These are phyloP conservation scores for Ogataea siamensis DNA, from an alignment of 805 yeast genomes.

Conservation along the genomic window DNA sequence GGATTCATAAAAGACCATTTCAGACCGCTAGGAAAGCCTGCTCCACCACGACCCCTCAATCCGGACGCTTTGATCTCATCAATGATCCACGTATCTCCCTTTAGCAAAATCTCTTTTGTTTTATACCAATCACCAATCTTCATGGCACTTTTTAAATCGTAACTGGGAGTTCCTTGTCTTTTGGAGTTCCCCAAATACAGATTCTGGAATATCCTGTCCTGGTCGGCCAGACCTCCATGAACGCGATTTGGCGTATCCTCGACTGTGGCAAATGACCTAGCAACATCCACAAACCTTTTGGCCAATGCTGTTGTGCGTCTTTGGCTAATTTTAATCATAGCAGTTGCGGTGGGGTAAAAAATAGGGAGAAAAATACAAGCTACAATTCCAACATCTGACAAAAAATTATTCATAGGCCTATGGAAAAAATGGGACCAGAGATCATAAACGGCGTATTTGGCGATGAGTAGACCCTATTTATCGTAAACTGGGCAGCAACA, in stretches of 20 bases:
- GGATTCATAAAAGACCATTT: slow-evolving; percentile 96
- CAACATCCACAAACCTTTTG: slow-evolving; percentile 12
- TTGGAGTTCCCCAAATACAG: slow-evolving; percentile 51
- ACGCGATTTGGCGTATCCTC: slow-evolving; percentile 50
- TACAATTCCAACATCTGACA: too few species aligned
- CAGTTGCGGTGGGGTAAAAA: slow-evolving; percentile 10
- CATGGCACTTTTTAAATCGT: slow-evolving; percentile 67
- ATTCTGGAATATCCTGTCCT: slow-evolving; percentile 85
- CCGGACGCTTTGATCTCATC: slow-evolving; percentile 84
- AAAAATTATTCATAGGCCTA: background rate
- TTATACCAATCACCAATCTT: slow-evolving; percentile 91
- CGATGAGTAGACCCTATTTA: too few species aligned
- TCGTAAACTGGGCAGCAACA: too few species aligned
- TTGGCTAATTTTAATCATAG: slow-evolving; percentile 2
- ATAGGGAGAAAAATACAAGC: background rate
- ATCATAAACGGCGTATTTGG: too few species aligned
- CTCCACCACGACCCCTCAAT: slow-evolving; percentile 90
- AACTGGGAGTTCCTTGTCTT: slow-evolving; percentile 54
- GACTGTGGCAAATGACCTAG: slow-evolving; percentile 38
- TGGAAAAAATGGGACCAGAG: too few species aligned
- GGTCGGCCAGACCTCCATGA: slow-evolving; percentile 76
- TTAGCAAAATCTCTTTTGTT: slow-evolving; percentile 78
- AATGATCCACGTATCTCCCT: slow-evolving; percentile 89
- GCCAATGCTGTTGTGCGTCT: slow-evolving; percentile 1
- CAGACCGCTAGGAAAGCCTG: slow-evolving; percentile 88